Percentiles rank a stretch among this genome's conserved stretches.
Conservation (phyloP, 805 yeast genomes). For the Candida ascalaphidarum region DNA sequence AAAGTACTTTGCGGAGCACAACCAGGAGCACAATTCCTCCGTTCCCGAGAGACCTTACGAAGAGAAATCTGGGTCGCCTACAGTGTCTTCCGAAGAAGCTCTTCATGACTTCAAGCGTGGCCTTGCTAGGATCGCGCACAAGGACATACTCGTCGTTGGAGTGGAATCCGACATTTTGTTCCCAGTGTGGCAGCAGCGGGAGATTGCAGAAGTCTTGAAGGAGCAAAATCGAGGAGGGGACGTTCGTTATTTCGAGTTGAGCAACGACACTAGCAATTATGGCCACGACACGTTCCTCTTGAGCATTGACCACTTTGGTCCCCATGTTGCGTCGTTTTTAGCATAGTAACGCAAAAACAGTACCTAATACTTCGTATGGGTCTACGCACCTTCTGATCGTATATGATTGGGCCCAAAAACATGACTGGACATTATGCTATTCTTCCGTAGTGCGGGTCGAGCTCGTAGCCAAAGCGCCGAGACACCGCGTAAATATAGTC, state of each 20-base stretch:
- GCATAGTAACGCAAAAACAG: background rate
- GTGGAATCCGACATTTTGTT: constrained; percentile 89
- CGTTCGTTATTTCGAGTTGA: constrained; percentile 63
- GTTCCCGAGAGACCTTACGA: constrained; percentile 46
- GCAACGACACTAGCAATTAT: constrained; percentile 67
- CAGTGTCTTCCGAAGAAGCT: constrained; percentile 47
- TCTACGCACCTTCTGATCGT: too few species aligned
- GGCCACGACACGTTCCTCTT: constrained; percentile 90
- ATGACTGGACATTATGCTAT: constrained; percentile 20
- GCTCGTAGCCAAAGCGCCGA: constrained; percentile 57
- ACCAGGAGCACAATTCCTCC: constrained; percentile 8
- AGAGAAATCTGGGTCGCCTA: constrained; percentile 40
- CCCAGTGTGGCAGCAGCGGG: constrained; percentile 93
- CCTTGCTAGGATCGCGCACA: constrained; percentile 49
- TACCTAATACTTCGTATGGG: background rate
- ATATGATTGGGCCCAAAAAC: too few species aligned
- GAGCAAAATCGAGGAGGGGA: constrained; percentile 6
- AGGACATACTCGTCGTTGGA: constrained; percentile 71
- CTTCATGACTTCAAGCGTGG: constrained; percentile 59
- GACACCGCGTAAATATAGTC: constrained; percentile 36
- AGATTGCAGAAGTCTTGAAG: constrained; percentile 54
- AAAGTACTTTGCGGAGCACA: constrained; percentile 2
- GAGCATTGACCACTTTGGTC: constrained; percentile 73
- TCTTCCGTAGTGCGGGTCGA: constrained; percentile 49
- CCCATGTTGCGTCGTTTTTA: constrained; percentile 57